phyloP scores from a whole-genome alignment of 495 filamentous ascomycete species.

The Penicillium coprophilum region DNA sequence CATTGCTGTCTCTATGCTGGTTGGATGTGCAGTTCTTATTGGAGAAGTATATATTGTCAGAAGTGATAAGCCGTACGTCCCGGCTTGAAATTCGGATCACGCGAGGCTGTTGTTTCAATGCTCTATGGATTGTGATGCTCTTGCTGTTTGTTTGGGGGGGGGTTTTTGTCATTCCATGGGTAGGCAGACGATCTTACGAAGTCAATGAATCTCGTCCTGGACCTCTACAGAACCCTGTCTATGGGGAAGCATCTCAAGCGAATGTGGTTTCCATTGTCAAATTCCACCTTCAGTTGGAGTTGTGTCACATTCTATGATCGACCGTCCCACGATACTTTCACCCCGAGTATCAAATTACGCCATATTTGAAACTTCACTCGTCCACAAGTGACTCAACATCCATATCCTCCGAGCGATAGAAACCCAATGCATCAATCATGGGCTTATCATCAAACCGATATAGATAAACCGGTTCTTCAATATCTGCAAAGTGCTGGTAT shows the following conservation, averaged over 20 bases:
- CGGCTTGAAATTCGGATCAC: not conserved
- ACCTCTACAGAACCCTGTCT: not conserved
- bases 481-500: slow-evolving; percentile 42
- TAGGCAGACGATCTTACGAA: slow-evolving; percentile 10
- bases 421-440: slow-evolving; percentile 45
- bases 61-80: slow-evolving; percentile 24
- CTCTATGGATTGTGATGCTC: slow-evolving; percentile 5
- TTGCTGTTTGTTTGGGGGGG: not conserved
- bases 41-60: slow-evolving; percentile 59
- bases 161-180: not conserved
- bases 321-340: not conserved
- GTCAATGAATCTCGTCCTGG: slow-evolving; percentile 2
- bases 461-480: slow-evolving; percentile 39
- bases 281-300: not conserved
- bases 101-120: not conserved
- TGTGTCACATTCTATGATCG: not conserved
- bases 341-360: not conserved
- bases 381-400: slow-evolving; percentile 31
- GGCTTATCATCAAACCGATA: slow-evolving; percentile 50
- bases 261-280: not conserved
- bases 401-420: slow-evolving; percentile 40
- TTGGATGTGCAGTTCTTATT: slow-evolving; percentile 57
- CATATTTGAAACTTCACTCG: not conserved
- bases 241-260: not conserved
- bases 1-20: slow-evolving; percentile 63